Percentiles rank a stretch among this genome's conserved stretches.
Evolutionary conservation across 2,329 filamentous ascomycete genomes (phyloP).

Genomic region (Colletotrichum lini): DNA sequence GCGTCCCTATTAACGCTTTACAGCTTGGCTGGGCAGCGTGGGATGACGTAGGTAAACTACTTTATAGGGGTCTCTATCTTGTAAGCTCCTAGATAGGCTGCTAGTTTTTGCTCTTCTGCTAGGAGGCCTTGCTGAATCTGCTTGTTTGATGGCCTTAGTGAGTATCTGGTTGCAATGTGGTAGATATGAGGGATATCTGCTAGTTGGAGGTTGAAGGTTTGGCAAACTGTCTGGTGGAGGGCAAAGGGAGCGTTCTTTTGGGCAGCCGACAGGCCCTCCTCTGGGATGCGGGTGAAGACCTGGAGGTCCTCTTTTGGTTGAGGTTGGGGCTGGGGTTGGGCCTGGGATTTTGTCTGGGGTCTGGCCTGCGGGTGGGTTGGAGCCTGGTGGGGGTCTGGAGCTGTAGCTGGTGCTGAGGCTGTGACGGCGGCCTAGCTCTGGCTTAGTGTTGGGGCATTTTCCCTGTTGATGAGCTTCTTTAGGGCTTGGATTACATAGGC

Average conservation of each 20-base stretch:
- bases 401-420: background rate
- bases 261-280: background rate
- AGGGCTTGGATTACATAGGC: no score
- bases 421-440: no score
- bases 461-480: no score
- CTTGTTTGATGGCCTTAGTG: background rate
- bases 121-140: slow-evolving; percentile 1
- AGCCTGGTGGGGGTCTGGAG: background rate
- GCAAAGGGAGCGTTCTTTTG: slow-evolving; percentile 1
- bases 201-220: background rate
- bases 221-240: background rate
- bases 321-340: background rate
- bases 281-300: background rate
- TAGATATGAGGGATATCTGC: slow-evolving; percentile 9
- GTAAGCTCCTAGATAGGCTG: background rate
- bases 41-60: slow-evolving; percentile 6
- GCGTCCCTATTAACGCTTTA: background rate
- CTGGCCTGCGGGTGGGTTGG: background rate
- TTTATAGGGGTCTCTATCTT: slow-evolving; percentile 7
- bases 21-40: background rate
- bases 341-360: no score
- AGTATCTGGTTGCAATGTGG: slow-evolving; percentile 3
- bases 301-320: background rate
- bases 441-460: no score
- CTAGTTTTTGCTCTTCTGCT: background rate